Conservation (phyloP, 176 grass and related monocot genomes). For the Neostapfia colusana region DNA sequence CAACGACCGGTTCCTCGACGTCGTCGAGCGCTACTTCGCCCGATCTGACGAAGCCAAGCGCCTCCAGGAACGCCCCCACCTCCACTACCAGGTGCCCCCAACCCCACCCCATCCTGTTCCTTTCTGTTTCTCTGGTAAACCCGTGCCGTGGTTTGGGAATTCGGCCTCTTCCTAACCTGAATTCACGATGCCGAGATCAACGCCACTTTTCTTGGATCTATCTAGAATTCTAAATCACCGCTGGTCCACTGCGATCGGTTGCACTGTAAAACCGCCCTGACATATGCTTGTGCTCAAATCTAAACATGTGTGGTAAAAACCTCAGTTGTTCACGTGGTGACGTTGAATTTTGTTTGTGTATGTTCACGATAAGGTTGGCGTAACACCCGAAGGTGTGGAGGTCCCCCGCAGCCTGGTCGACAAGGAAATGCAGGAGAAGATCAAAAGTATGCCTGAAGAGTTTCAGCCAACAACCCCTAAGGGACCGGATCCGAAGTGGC, state of each 20-base stretch:
- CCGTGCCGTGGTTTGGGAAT: not conserved
- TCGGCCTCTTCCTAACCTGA: not conserved
- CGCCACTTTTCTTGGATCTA: not conserved
- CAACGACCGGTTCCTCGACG: constrained; percentile 90
- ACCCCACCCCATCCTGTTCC: not conserved
- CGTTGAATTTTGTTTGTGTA: not conserved
- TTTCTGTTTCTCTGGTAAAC: not conserved
- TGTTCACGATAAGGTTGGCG: constrained; percentile 65
- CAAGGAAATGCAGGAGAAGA: constrained; percentile 76
- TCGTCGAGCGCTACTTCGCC: constrained; percentile 92
- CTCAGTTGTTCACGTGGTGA: not conserved
- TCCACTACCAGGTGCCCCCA: constrained; percentile 79
- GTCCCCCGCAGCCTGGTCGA: constrained; percentile 88
- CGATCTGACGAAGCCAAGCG: constrained; percentile 80
- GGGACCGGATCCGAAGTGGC: constrained; percentile 94
- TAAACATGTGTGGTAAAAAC: not conserved
- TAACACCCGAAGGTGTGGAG: constrained; percentile 94
- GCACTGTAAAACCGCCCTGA: not conserved
- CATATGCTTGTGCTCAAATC: not conserved
- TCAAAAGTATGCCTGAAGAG: constrained; percentile 71
- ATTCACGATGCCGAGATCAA: not conserved
- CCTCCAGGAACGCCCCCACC: constrained; percentile 79
- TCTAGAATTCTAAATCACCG: not conserved
- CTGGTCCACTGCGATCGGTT: not conserved
- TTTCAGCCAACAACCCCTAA: constrained; percentile 69